Base-by-base conservation (phyloP, 2,329 filamentous ascomycete genomes). In the Allantophomopsis cytisporea region DNA sequence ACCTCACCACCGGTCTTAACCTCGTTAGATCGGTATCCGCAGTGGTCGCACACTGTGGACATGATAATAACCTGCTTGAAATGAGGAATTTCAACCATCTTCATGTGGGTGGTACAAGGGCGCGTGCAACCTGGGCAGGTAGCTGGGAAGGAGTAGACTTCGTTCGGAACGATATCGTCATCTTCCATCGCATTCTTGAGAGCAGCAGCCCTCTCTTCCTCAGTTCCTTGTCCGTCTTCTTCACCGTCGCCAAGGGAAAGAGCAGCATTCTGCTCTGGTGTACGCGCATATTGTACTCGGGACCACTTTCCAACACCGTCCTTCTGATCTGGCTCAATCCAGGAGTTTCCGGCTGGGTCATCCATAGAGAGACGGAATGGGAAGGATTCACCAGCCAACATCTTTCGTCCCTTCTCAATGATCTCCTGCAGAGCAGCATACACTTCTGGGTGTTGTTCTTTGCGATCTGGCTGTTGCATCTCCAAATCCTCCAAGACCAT, bases 31-130 rank as follows among this genome's bases (percentile, higher is more conserved):
- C 86, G 81, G 66, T 96, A 94, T 42, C 89, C 89, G 57, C 91
- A 98, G 59, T 81, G 71, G 20, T 89, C 80, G 62, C 91, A 98
- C 20, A 86, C 80, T 2, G 89, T 96, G 50, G 80, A 88, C 84
- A 94, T 96, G 51, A 98, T 71, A 32, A 95, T 80, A 3, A 98
- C 91, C 56, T 96, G 85, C 64, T 95, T 94, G 67, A 98, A 98
- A 63, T 94, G 83, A 1, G 91, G 91, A 45, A 98, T 95, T 53
- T 94, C 86, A 41, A 96, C 86, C 80, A 94, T 94, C 68, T 95
- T 94, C 86, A 95, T 95, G 61, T 94, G 88, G 8, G 93, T 94
- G 4, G 78, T 77, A 62, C 88, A 95, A 4, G 76, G 65, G 60
- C 83, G 83, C 54, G 80, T 79, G 67, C 91, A 98, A 45, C 85